Base-by-base conservation (phyloP, 1,284 basidiomycete species). In the Rhizoctonia solani region DNA sequence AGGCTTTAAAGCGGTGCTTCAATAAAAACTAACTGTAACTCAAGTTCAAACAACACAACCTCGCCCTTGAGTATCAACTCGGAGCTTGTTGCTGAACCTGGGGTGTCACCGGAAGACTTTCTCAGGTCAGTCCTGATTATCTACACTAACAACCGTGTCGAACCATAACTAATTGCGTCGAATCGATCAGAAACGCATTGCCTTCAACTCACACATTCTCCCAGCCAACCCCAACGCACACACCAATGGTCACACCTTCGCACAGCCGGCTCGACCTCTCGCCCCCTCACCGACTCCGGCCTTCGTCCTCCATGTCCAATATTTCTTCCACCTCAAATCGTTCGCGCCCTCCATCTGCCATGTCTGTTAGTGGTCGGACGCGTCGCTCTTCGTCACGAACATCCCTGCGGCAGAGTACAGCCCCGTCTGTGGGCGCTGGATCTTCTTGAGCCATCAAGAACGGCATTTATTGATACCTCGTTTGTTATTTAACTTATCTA, bases 301-400 rank as follows among this genome's bases (percentile, higher is more conserved):
- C 59, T 29, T 53, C 47, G 9, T 65, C 59, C 2, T 59, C 56
- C 11, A 29, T 59, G 23, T 59, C 56, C 42, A 59, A 59, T 32
- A 47, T 59, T 21, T 59, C 56, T 21, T 59, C 44, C 14, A n/a
- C 11, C 27, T 59, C 56, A 6, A 59, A 5, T 32, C 41, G 41
- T 19, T 59, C 56, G 27, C 56, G 56, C 11, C 41, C 56, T 32
- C 56, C 56, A 13, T 59, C 56, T 23, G 41, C 30, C n/a, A 47
- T 59, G 27, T 59, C 56, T 47, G 49, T n/a, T 16, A 13, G 41
- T 23, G 54, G 54, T 14, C 56, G 49, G 11, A 11, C 42, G 9
- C 56, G 44, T 46, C 56, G 56, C 42, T 59, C 56, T 4, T 59
- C 56, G 23, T 59, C 56, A 6, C 23, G 56, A 19, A 23, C 53